Evolutionary conservation across 2,329 filamentous ascomycete genomes (phyloP).

Genomic region (Sordariomycetes sp.): DNA sequence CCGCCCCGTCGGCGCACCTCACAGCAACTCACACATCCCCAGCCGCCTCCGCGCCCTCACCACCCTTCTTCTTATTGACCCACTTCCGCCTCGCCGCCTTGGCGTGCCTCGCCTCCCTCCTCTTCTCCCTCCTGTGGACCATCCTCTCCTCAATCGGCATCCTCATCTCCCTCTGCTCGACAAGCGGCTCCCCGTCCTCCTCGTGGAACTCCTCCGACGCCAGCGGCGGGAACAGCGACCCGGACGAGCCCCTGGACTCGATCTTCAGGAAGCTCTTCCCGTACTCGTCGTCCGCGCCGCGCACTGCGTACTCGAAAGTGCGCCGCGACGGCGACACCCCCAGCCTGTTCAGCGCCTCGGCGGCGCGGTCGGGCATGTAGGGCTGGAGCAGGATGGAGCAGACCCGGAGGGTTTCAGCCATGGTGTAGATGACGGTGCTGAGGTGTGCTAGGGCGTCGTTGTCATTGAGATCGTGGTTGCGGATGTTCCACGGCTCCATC

Average conservation of each 20-base stretch:
- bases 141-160: background rate
- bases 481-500: slow-evolving; percentile 57
- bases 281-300: slow-evolving; percentile 60
- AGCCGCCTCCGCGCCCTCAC: background rate
- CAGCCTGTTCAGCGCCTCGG: slow-evolving; percentile 63
- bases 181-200: slow-evolving; percentile 11
- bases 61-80: background rate
- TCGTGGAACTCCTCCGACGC: slow-evolving; percentile 17
- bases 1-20: background rate
- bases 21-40: background rate
- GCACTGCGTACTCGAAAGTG: slow-evolving; percentile 47
- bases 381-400: slow-evolving; percentile 79
- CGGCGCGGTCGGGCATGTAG: slow-evolving; percentile 74
- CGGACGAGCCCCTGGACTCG: slow-evolving; percentile 21
- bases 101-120: background rate
- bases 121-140: background rate
- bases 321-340: slow-evolving; percentile 57
- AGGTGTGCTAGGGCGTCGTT: slow-evolving; percentile 27
- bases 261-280: slow-evolving; percentile 31
- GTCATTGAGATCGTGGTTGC: slow-evolving; percentile 12
- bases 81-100: background rate
- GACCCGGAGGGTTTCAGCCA: slow-evolving; percentile 68
- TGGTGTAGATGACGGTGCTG: slow-evolving; percentile 55
- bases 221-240: slow-evolving; percentile 40
- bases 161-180: background rate